phyloP scores from a whole-genome alignment of 2,329 filamentous ascomycete species.

The Fusarium keratoplasticum region DNA sequence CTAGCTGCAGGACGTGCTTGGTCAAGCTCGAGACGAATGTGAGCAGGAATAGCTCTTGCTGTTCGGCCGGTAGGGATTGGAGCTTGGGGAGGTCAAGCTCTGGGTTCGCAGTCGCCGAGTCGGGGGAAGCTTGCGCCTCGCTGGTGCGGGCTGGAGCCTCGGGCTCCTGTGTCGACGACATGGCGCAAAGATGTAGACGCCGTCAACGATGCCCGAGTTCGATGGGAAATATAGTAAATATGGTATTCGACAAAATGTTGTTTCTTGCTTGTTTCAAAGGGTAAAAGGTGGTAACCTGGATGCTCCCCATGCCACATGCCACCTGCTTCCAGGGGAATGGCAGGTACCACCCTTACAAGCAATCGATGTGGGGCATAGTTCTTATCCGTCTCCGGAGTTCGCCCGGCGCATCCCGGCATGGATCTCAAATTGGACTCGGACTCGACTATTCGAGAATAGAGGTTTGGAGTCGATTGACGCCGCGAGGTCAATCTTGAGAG shows the following conservation, averaged over 20 bases:
- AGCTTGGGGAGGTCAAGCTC: constrained; percentile 93
- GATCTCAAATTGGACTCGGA: not conserved
- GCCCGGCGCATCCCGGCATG: constrained; percentile 42
- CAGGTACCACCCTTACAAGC: constrained; percentile 21
- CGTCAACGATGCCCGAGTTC: constrained; percentile 33
- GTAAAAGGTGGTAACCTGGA: constrained; percentile 37
- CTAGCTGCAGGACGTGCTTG: constrained; percentile 80
- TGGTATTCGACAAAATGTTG: constrained; percentile 18
- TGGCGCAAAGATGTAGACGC: constrained; percentile 37
- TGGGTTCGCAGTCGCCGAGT: constrained; percentile 65
- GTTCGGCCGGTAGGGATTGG: constrained; percentile 88
- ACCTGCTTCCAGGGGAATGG: constrained; percentile 24
- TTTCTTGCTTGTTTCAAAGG: constrained; percentile 27
- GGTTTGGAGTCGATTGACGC: constrained; percentile 1
- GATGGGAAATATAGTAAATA: constrained; percentile 11
- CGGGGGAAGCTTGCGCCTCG: constrained; percentile 49
- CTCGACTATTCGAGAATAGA: not conserved
- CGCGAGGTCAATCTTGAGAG: constrained; percentile 20
- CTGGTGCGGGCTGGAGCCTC: constrained; percentile 48
- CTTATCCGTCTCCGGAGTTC: constrained; percentile 38
- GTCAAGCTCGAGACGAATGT: constrained; percentile 87
- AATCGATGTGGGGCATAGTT: constrained; percentile 27
- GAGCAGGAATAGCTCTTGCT: constrained; percentile 94
- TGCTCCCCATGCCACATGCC: constrained; percentile 43
- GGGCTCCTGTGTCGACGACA: constrained; percentile 53